Conservation (phyloP, 192 early-diverging fungal genomes). For the Coemansia sp. region DNA sequence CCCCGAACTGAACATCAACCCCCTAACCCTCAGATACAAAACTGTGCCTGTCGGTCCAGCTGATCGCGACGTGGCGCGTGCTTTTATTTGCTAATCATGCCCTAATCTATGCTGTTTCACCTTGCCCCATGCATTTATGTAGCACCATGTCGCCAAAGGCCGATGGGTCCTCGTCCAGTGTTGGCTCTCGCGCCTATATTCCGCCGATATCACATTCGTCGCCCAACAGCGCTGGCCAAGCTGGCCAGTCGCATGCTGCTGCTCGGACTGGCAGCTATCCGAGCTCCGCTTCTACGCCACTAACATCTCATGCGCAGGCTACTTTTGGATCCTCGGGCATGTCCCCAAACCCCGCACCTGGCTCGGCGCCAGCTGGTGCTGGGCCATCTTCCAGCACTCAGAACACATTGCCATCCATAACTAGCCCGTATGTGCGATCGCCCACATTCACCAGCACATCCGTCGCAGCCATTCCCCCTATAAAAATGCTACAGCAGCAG, state of each 20-base stretch:
- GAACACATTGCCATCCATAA: slow-evolving; percentile 31
- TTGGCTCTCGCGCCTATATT: slow-evolving; percentile 36
- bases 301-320: slow-evolving; percentile 44
- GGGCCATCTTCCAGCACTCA: slow-evolving; percentile 3
- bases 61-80: slow-evolving; percentile 1
- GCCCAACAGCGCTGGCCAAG: slow-evolving; percentile 10
- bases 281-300: slow-evolving; percentile 17
- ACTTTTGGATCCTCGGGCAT: slow-evolving; percentile 17
- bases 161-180: slow-evolving; percentile 27
- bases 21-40: slow-evolving; percentile 9
- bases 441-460: slow-evolving; percentile 40
- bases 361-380: slow-evolving; percentile 5
- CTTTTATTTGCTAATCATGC: slow-evolving; percentile 3
- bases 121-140: slow-evolving; percentile 4
- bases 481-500: slow-evolving; percentile 31
- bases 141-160: slow-evolving; percentile 55
- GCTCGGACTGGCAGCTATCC: slow-evolving; percentile 39
- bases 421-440: slow-evolving; percentile 43
- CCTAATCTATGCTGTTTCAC: not conserved
- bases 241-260: slow-evolving; percentile 16
- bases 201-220: slow-evolving; percentile 44
- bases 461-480: slow-evolving; percentile 22
- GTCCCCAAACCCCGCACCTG: slow-evolving; percentile 20
- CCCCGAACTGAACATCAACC: not conserved
- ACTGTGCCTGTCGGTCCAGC: slow-evolving; percentile 5